These are phyloP conservation scores for Leishmania tropica DNA, from an alignment of 208 protist genomes.

Conservation along the genomic window DNA sequence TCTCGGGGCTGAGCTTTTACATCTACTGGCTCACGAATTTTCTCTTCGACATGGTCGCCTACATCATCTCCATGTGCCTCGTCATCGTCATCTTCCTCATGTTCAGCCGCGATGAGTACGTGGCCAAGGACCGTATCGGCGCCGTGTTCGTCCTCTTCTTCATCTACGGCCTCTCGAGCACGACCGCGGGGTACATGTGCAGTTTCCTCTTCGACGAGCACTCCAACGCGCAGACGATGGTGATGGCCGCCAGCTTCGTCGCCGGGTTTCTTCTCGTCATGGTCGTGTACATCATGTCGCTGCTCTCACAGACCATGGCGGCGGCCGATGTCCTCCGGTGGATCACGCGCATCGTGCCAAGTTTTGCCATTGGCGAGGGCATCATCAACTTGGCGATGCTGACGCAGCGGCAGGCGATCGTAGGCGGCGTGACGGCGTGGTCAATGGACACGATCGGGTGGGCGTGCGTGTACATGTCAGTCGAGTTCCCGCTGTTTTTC, in stretches of 20 bases:
- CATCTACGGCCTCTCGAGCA: slow-evolving; percentile 49
- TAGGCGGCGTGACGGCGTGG: slow-evolving; percentile 29
- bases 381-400: slow-evolving; percentile 58
- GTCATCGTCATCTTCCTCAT: slow-evolving; percentile 41
- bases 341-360: slow-evolving; percentile 52
- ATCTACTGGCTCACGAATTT: slow-evolving; percentile 76
- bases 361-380: slow-evolving; percentile 60
- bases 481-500: slow-evolving; percentile 45
- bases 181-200: slow-evolving; percentile 36
- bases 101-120: slow-evolving; percentile 55
- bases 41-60: slow-evolving; percentile 53
- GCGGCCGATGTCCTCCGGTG: slow-evolving; percentile 32
- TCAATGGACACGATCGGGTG: slow-evolving; percentile 33
- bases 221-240: slow-evolving; percentile 53
- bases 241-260: slow-evolving; percentile 66
- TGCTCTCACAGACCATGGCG: slow-evolving; percentile 33
- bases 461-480: slow-evolving; percentile 48
- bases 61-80: slow-evolving; percentile 48
- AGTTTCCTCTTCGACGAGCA: slow-evolving; percentile 67
- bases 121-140: slow-evolving; percentile 29
- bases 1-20: slow-evolving; percentile 67
- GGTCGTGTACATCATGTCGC: slow-evolving; percentile 43
- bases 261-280: slow-evolving; percentile 62
- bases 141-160: slow-evolving; percentile 37
- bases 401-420: slow-evolving; percentile 17